Evolutionary conservation across 176 grass and related monocot genomes (phyloP).

Genomic region (Neostapfia colusana): DNA sequence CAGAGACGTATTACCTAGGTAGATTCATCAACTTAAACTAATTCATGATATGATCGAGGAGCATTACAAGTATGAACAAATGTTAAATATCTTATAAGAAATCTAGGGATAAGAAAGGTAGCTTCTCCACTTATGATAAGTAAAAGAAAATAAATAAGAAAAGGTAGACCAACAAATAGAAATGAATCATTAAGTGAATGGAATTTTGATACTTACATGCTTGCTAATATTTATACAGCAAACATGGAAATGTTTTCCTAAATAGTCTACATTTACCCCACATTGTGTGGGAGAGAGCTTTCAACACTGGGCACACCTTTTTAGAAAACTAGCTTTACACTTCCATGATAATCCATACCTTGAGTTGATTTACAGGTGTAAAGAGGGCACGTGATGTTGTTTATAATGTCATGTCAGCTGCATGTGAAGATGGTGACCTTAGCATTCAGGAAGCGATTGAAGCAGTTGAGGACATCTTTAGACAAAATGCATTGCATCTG

Average conservation of each 20-base stretch:
- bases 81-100: slow-evolving; percentile 16
- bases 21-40: slow-evolving; percentile 30
- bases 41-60: slow-evolving; percentile 15
- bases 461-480: slow-evolving; percentile 81
- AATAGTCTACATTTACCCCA: background rate
- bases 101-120: background rate
- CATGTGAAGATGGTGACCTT: slow-evolving; percentile 93
- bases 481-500: slow-evolving; percentile 73
- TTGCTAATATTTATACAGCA: background rate
- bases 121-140: slow-evolving; percentile 9
- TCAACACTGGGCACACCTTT: too few species aligned
- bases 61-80: slow-evolving; percentile 12
- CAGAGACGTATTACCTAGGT: slow-evolving; percentile 96
- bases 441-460: slow-evolving; percentile 76
- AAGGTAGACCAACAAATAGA: slow-evolving; percentile 8
- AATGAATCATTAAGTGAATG: background rate
- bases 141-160: background rate
- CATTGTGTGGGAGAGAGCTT: too few species aligned
- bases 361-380: slow-evolving; percentile 51
- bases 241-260: background rate
- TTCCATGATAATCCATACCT: slow-evolving; percentile 21
- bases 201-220: background rate
- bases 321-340: slow-evolving; percentile 3
- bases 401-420: slow-evolving; percentile 61
- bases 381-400: slow-evolving; percentile 81